Conservation (phyloP, 2,329 filamentous ascomycete species). For the Epichloe sylvatica region DNA sequence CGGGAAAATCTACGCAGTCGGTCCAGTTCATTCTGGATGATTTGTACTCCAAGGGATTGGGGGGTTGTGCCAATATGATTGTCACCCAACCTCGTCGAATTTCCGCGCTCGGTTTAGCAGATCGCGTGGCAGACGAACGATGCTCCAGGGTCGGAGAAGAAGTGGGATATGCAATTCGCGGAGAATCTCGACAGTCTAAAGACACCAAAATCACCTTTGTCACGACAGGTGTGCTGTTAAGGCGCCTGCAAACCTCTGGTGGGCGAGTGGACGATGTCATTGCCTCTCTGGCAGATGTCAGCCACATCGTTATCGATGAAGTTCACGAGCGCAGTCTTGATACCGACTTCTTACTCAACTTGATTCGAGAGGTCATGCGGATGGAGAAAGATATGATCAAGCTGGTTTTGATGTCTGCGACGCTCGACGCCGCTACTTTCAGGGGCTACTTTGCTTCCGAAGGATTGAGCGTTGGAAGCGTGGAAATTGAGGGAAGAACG, state of each 20-base stretch:
- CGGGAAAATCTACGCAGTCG: conserved; percentile 91
- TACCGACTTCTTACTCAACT: conserved; percentile 81
- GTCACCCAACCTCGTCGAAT: conserved; percentile 93
- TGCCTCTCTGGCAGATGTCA: conserved; percentile 73
- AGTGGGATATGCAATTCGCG: conserved; percentile 82
- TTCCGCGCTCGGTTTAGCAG: conserved; percentile 82
- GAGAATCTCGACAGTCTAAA: conserved; percentile 63
- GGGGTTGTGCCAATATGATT: conserved; percentile 77
- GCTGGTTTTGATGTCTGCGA: conserved; percentile 91
- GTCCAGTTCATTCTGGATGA: conserved; percentile 94
- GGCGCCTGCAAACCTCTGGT: conserved; percentile 81
- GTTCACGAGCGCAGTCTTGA: conserved; percentile 92
- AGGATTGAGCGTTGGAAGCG: conserved; percentile 54
- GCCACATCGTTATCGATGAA: conserved; percentile 90
- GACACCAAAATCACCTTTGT: conserved; percentile 88
- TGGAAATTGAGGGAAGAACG: conserved; percentile 80
- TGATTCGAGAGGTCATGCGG: conserved; percentile 69
- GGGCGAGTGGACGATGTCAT: conserved; percentile 67
- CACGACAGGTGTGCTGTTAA: conserved; percentile 82
- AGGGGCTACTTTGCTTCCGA: conserved; percentile 65
- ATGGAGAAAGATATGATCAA: conserved; percentile 67
- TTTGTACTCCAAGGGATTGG: conserved; percentile 62
- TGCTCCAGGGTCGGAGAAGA: conserved; percentile 72
- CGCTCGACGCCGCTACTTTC: conserved; percentile 78
- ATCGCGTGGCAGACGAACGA: conserved; percentile 86